Conservation (phyloP, 495 filamentous ascomycete genomes). For the Cryomyces antarcticus region DNA sequence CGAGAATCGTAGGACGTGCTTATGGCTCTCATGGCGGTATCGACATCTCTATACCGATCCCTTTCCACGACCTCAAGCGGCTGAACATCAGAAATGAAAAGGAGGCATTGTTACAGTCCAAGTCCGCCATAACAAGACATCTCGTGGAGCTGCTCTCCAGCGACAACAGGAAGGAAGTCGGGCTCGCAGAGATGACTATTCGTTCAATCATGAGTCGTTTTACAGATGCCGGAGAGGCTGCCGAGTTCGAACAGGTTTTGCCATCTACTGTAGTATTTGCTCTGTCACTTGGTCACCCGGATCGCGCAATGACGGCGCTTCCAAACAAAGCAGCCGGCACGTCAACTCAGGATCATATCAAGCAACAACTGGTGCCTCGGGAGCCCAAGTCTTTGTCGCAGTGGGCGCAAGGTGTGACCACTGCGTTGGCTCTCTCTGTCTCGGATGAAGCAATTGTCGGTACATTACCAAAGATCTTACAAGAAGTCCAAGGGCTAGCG, state of each 20-base stretch:
- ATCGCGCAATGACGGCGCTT: background rate
- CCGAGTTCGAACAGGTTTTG: constrained; percentile 9
- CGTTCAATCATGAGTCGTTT: constrained; percentile 45
- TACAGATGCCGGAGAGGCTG: constrained; percentile 5
- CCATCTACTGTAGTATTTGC: constrained; percentile 1
- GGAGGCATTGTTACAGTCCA: constrained; percentile 16
- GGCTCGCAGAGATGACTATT: constrained; percentile 59
- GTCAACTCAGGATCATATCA: background rate
- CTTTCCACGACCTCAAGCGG: background rate
- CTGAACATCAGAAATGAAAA: no score
- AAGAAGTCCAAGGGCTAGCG: constrained; percentile 8
- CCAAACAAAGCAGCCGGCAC: no score
- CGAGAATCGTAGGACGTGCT: constrained; percentile 60
- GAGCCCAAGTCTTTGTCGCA: background rate
- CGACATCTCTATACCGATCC: background rate
- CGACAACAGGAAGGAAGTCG: constrained; percentile 39
- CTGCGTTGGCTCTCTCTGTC: background rate
- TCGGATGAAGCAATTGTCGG: constrained; percentile 26
- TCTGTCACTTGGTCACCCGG: background rate
- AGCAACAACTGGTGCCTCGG: background rate
- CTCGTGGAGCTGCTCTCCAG: constrained; percentile 48
- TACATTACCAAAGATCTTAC: constrained; percentile 6
- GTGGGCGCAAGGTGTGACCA: background rate
- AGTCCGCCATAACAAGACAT: constrained; percentile 34
- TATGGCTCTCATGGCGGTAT: constrained; percentile 34